These are phyloP conservation scores for Hanseniaspora guilliermondii DNA, from an alignment of 805 yeast species.

Conservation along the genomic window DNA sequence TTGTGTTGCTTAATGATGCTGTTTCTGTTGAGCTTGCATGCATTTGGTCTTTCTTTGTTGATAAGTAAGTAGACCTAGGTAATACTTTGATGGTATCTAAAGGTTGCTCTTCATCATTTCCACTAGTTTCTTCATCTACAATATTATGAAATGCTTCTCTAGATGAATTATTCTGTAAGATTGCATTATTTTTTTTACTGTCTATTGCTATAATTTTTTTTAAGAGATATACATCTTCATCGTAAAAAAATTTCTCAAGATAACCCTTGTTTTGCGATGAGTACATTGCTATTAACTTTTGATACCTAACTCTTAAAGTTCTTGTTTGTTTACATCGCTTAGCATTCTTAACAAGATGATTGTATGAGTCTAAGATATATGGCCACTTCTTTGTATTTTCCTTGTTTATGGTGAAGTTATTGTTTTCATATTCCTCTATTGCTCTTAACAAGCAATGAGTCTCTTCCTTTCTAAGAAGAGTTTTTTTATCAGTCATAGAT, in stretches of 20 bases:
- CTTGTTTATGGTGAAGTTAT: slow-evolving; percentile 18
- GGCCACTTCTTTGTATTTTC: slow-evolving; percentile 20
- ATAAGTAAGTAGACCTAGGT: slow-evolving; percentile 6
- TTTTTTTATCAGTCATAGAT: neutral
- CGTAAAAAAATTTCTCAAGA: neutral
- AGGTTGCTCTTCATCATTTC: neutral
- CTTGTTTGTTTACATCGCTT: slow-evolving; percentile 22
- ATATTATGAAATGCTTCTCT: neutral
- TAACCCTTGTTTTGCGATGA: slow-evolving; percentile 13
- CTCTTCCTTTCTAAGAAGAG: neutral
- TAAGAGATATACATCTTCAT: neutral
- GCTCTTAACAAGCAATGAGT: neutral
- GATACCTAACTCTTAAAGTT: slow-evolving; percentile 24
- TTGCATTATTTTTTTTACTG: neutral
- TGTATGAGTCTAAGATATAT: slow-evolving; percentile 21
- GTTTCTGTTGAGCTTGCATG: slow-evolving; percentile 1
- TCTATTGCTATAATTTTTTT: neutral
- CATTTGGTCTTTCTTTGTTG: neutral
- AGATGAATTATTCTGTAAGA: neutral
- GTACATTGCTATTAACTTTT: slow-evolving; percentile 18
- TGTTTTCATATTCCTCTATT: slow-evolving; percentile 17
- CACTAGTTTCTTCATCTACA: neutral
- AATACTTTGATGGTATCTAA: slow-evolving; percentile 10
- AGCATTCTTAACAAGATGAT: slow-evolving; percentile 18
- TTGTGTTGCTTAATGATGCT: neutral